Base-by-base conservation (phyloP, 1,284 basidiomycete genomes). In the Trichosporon inkin region DNA sequence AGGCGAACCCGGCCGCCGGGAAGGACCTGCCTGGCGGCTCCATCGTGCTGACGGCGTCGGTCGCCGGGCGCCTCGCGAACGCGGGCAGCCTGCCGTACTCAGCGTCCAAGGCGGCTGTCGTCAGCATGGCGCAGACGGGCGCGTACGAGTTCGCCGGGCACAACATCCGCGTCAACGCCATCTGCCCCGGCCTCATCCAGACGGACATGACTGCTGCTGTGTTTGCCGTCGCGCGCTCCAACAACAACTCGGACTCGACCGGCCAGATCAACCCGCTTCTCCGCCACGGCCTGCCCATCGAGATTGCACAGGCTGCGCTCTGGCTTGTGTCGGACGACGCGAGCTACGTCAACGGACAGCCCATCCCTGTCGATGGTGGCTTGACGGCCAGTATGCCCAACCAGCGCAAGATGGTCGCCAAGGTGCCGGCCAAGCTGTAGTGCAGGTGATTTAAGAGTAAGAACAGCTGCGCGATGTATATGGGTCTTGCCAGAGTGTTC, bases 301-400 rank as follows among this genome's bases (percentile, higher is more conserved):
- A 80, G 61, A 88, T 96, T 58, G 92, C 92, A 1, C 86, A 89
- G 61, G 85, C 85, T 36, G 89, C 88, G 0, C 79, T 92, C 19
- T 96, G 94, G 81, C 81, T 97, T 44, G 92, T 90, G 10, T 91
- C 89, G 41, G 92, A 93, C 70, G 90, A 92, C 62, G 86, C 91
- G 1, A 92, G 90, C 71, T 94, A 95, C 74, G 85, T 97, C 58
- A 97, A 95, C 71, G 93, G 91, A 10, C 89, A 94, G 70, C 88
- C 87, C 64, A 82, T 92, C 37, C 87, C 88, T 0, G 88, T 93
- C 19, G 92, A 94, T 70, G 94, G 93, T 7, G 92, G 90, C 0
- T 75, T 94, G 59, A 85, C 87, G 10, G 81, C 86, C 32, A 88
- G 88, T 2, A 82, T 85, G 66, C 89, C 89, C 2, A 86, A 88